A percentile compares a stretch with the other conserved stretches of the same genome.
These are phyloP conservation scores for Saccharomycopsis malanga DNA, from an alignment of 805 yeast genomes.

Conservation along the genomic window DNA sequence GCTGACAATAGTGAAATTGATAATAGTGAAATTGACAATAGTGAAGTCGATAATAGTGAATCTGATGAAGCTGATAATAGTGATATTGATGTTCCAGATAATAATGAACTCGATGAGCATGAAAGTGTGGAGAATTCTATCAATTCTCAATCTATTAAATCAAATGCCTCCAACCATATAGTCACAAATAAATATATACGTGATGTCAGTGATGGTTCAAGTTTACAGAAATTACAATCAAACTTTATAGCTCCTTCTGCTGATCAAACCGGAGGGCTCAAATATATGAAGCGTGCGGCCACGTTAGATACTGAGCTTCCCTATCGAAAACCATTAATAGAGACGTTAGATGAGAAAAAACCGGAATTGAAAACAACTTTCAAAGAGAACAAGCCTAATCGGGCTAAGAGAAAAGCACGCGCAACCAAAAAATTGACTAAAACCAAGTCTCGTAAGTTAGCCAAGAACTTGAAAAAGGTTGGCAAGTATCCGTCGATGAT, in stretches of 20 bases:
- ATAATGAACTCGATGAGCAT: constrained; percentile 19
- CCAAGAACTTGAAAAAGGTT: constrained; percentile 4
- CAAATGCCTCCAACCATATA: background rate
- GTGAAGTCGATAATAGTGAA: constrained; percentile 21
- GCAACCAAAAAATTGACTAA: background rate
- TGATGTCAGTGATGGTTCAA: constrained; percentile 25
- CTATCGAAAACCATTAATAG: constrained; percentile 23
- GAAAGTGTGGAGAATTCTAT: constrained; percentile 9
- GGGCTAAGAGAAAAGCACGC: background rate
- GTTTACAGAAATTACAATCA: background rate
- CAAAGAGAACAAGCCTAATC: constrained; percentile 14
- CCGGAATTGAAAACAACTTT: constrained; percentile 3
- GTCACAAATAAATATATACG: constrained; percentile 31
- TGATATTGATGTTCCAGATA: constrained; percentile 13
- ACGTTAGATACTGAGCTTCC: constrained; percentile 36
- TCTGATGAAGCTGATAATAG: constrained; percentile 9
- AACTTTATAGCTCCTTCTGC: constrained; percentile 33
- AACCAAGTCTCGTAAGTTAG: background rate
- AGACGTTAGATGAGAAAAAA: constrained; percentile 23
- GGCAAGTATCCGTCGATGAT: constrained; percentile 19
- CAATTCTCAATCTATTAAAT: background rate
- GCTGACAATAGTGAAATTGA: constrained; percentile 24
- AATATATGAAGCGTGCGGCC: constrained; percentile 38
- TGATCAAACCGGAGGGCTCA: constrained; percentile 33
- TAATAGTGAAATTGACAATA: constrained; percentile 20